Base-by-base conservation (phyloP, 1,284 basidiomycete genomes). In the Malassezia sympodialis region DNA sequence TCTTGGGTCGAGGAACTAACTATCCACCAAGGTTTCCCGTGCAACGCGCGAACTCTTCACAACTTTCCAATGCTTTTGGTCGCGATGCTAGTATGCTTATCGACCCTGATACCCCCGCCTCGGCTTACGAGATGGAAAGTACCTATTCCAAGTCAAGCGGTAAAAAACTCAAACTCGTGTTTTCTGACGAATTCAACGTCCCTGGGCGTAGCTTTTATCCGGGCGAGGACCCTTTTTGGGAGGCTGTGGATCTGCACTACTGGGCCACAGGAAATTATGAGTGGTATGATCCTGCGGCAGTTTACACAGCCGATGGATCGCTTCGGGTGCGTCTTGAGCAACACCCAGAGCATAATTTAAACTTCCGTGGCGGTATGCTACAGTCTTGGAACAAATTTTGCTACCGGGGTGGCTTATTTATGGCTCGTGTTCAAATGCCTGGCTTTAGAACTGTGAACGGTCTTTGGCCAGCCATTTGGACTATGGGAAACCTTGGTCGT, bases 321-420 rank as follows among this genome's bases (percentile, higher is more conserved):
- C 81, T 98, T 34, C 81, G 85, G 66, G 85, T 96, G 66, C 88
- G 85, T 0, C 58, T 71, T 10, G 60, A 58, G 28, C 55, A 73
- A 59, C 58, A 62, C 21, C 45, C 53, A 6, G 65, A 66, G 28
- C 84, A 94, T 75, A 82, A 81, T 51, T 79, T 94, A 59, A 76
- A 87, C 65, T 72, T 73, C 61, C 67, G 80, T 80, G 10, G 89
- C 31, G 80, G 79, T 23, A 78, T 79, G 76, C 61, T 80, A 11
- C 77, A 77, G 51, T 73, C 75, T 0, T 80, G 88, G 88, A 90
- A 90, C 75, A 89, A 94, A 75, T 87, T 96, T 59, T 94, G 91
- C 77, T 96, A 93, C 76, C 93, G 85, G 3, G 88, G 87, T 0
- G 91, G 90, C 1, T 90, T 90, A 71, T 79, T 96, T 53, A 88